These are phyloP conservation scores for Penicillium thymicola DNA, from an alignment of 2,329 filamentous ascomycete species.

Conservation along the genomic window DNA sequence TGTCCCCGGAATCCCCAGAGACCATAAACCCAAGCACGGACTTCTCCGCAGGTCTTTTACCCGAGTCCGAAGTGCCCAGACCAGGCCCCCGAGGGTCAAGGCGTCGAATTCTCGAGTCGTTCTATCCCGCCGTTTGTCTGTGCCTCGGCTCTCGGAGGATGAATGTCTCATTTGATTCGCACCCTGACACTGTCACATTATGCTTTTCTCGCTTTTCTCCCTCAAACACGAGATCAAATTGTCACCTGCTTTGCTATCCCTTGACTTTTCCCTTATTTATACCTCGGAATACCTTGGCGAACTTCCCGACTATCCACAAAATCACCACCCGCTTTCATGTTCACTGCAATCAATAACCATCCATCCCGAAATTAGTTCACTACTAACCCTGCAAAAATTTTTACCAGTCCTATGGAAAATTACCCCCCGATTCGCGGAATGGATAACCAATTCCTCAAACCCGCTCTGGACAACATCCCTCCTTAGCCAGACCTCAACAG, in stretches of 20 bases:
- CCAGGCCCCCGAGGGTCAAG: background rate
- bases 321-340: background rate
- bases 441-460: conserved; percentile 64
- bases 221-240: background rate
- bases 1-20: background rate
- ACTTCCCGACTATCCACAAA: background rate
- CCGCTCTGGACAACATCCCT: conserved; percentile 57
- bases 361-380: background rate
- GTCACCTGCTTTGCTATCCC: conserved; percentile 1
- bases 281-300: conserved; percentile 1
- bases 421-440: conserved; percentile 76
- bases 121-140: background rate
- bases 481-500: conserved; percentile 54
- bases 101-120: background rate
- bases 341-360: background rate
- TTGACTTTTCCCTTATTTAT: background rate
- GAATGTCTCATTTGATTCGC: conserved; percentile 2
- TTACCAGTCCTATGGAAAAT: conserved; percentile 80
- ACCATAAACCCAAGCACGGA: conserved; percentile 7
- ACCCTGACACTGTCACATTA: background rate
- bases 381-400: conserved; percentile 5
- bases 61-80: conserved; percentile 4
- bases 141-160: conserved; percentile 4
- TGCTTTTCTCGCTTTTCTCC: background rate
- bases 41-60: conserved; percentile 2